A percentile compares a stretch with the other conserved stretches of the same genome.
phyloP scores from a whole-genome alignment of 2,329 filamentous ascomycete genomes.

The Monosporascus ibericus region DNA sequence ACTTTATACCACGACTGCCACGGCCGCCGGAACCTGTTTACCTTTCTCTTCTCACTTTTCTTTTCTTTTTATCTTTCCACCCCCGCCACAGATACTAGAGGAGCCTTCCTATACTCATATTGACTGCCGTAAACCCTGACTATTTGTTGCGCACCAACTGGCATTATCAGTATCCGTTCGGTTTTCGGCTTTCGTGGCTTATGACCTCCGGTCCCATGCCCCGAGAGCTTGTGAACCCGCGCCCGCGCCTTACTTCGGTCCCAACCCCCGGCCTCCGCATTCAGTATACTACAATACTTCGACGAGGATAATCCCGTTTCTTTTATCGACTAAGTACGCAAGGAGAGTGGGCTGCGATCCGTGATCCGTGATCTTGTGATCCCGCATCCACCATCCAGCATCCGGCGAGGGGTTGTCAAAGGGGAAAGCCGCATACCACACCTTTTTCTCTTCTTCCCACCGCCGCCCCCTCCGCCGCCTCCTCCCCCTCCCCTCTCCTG shows the following conservation, averaged over 20 bases:
- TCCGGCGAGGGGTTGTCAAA: conserved; percentile 21
- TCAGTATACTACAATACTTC: background rate
- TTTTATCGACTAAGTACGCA: background rate
- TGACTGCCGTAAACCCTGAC: no score
- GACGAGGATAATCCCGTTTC: background rate
- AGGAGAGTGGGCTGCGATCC: conserved; percentile 2
- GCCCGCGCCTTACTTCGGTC: background rate
- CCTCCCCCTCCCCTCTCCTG: conserved; percentile 11
- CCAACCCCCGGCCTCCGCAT: no score
- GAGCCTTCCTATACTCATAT: no score
- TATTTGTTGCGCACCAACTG: no score
- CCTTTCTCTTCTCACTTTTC: no score
- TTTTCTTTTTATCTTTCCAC: no score
- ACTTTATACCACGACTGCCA: no score
- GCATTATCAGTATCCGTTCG: background rate
- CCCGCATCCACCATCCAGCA: conserved; percentile 1
- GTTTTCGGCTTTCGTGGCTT: no score
- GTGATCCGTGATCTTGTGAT: conserved; percentile 1
- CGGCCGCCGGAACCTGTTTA: no score
- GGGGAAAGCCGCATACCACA: conserved; percentile 16
- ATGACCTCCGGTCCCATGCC: background rate
- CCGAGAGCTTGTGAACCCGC: background rate
- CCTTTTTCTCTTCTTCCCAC: conserved; percentile 7
- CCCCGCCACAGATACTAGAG: no score
- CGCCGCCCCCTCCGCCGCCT: conserved; percentile 5